A percentile compares a stretch with the other conserved stretches of the same genome.
Evolutionary conservation across 2,329 filamentous ascomycete genomes (phyloP).

Genomic region (Paraphoma sp.): DNA sequence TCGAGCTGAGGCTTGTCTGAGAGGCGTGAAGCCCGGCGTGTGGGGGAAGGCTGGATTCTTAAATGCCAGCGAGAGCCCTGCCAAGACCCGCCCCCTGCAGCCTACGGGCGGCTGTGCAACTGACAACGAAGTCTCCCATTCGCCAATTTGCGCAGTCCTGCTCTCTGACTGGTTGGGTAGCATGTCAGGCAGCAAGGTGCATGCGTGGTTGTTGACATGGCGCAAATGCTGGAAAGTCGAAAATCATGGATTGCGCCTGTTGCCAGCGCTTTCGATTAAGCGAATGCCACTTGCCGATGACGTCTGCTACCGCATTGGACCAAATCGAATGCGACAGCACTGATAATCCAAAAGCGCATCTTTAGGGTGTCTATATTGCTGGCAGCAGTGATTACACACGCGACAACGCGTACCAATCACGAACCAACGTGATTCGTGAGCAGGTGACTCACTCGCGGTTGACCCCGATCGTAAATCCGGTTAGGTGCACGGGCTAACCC

Average conservation of each 20-base stretch:
- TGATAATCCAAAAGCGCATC: too few relatives aligned
- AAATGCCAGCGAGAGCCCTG: constrained; percentile 23
- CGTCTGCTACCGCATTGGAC: neutral
- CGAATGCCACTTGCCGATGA: constrained; percentile 21
- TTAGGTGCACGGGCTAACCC: too few relatives aligned
- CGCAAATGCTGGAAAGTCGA: constrained; percentile 11
- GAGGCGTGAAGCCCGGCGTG: constrained; percentile 37
- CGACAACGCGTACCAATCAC: too few relatives aligned
- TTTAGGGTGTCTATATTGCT: too few relatives aligned
- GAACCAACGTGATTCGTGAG: too few relatives aligned
- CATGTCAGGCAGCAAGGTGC: constrained; percentile 30
- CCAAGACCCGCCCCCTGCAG: constrained; percentile 38
- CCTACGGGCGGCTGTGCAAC: constrained; percentile 37
- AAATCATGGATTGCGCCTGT: constrained; percentile 20
- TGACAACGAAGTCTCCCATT: constrained; percentile 22
- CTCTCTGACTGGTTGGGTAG: constrained; percentile 18
- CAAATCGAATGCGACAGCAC: too few relatives aligned
- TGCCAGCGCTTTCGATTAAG: constrained; percentile 3
- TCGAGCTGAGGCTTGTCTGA: constrained; percentile 49
- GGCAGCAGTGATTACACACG: too few relatives aligned
- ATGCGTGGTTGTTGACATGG: constrained; percentile 22
- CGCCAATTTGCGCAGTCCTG: constrained; percentile 29
- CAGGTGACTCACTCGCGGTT: too few relatives aligned
- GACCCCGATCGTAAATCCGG: too few relatives aligned
- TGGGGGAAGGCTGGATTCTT: constrained; percentile 43